Base-by-base conservation (phyloP, 1,284 basidiomycete genomes). In the Fomitopsis palustris region DNA sequence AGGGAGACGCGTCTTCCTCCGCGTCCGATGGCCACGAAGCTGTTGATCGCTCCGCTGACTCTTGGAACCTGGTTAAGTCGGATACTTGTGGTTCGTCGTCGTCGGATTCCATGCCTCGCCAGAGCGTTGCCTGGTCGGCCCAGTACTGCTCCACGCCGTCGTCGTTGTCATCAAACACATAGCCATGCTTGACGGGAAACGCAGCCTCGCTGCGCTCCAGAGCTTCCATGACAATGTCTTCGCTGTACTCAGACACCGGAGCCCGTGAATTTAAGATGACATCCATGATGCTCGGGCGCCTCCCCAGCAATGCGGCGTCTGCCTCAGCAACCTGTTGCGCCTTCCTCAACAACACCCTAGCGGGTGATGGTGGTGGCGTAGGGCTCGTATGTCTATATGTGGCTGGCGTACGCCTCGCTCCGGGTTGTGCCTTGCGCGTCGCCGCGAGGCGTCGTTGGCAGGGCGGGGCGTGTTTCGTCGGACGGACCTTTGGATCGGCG, bases 11-110 rank as follows among this genome's bases (percentile, higher is more conserved):
- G 21, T 52, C 49, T 16, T 52, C 49, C 17, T 52, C 49, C 10
- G 49, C 33, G 14, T 21, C 33, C 33, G 49, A 52, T 17, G 72
- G 64, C 78, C 78, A 78, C 54, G 62, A 63, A 42, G 69, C 75
- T 54, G 78, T 80, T 56, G 76, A 81, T 54, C 80, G 78, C 70
- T 81, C 79, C 61, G 75, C 75, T 61, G 79, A 82, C 33, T 79
- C 70, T 45, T 75, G 75, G 66, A 77, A 79, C 45, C 74, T 68
- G 37, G 56, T 57, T 45, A 54, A 54, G 55, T 60, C 43, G 27
- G 63, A 59, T 38, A 63, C 64, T 65, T 64, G 62, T 63, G 53
- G 64, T 37, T 39, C 59, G 31, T 61, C 61, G 58, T 55, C 64
- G 60, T 63, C 62, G 39, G 39, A 42, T 16, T 47, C 25, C 21